phyloP scores from a whole-genome alignment of 2,329 filamentous ascomycete genomes.

The Xylariaceae sp. region DNA sequence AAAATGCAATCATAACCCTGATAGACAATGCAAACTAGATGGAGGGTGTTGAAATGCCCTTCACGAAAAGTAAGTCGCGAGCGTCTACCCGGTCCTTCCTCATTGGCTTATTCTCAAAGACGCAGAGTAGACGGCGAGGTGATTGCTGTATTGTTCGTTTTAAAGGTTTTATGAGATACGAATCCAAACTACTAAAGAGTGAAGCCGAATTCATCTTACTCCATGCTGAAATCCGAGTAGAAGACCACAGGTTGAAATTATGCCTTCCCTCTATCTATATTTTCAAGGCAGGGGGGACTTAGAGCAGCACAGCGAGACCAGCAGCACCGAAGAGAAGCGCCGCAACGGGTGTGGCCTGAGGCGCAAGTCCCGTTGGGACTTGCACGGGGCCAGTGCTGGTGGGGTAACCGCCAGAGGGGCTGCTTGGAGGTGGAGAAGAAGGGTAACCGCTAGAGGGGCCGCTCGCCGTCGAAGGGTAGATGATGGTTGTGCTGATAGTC shows the following conservation, averaged over 20 bases:
- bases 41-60: too few species aligned
- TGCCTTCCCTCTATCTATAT: not conserved
- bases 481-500: slow-evolving; percentile 21
- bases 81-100: not conserved
- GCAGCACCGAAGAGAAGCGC: slow-evolving; percentile 39
- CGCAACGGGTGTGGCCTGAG: slow-evolving; percentile 29
- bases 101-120: not conserved
- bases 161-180: not conserved
- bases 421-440: not conserved
- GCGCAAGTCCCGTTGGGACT: slow-evolving; percentile 27
- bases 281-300: slow-evolving; percentile 15
- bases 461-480: not conserved
- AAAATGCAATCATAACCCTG: not conserved
- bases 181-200: not conserved
- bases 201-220: not conserved
- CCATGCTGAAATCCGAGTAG: not conserved
- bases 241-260: too few species aligned
- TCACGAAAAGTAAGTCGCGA: not conserved
- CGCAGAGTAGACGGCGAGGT: not conserved
- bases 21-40: too few species aligned
- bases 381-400: slow-evolving; percentile 1
- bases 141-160: not conserved
- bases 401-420: not conserved
- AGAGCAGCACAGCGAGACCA: slow-evolving; percentile 39
- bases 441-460: slow-evolving; percentile 5